These are phyloP conservation scores for Penicillium frequentans DNA, from an alignment of 2,329 filamentous ascomycete species.

Conservation along the genomic window DNA sequence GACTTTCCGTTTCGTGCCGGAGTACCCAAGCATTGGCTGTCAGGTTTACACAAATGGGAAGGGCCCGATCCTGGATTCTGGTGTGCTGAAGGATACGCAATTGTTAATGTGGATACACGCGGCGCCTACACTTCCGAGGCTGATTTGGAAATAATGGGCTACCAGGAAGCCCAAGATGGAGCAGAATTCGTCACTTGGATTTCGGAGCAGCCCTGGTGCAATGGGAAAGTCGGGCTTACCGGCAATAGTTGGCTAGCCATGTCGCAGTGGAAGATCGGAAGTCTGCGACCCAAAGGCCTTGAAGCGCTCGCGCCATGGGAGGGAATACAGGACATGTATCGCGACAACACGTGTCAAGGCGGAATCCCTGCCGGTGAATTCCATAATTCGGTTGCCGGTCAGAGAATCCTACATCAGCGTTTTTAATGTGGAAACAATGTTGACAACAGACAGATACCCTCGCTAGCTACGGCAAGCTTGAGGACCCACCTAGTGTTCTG, in stretches of 20 bases:
- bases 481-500: neutral
- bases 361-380: neutral
- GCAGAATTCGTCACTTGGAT: neutral
- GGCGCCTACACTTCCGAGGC: neutral
- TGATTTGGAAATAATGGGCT: neutral
- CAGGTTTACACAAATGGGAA: neutral
- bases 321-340: neutral
- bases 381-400: neutral
- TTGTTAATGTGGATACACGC: neutral
- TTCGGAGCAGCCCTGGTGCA: neutral
- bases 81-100: neutral
- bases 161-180: neutral
- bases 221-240: neutral
- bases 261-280: neutral
- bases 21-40: neutral
- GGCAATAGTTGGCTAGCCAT: neutral
- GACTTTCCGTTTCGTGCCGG: neutral
- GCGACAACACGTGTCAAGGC: neutral
- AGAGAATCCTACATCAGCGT: neutral
- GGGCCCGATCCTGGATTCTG: neutral
- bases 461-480: neutral
- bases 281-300: neutral
- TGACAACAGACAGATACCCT: neutral
- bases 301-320: neutral
- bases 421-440: neutral